A percentile compares a stretch with the other conserved stretches of the same genome.
Evolutionary conservation across 345 rosid species (phyloP).

Genomic region (Corchorus capsularis): DNA sequence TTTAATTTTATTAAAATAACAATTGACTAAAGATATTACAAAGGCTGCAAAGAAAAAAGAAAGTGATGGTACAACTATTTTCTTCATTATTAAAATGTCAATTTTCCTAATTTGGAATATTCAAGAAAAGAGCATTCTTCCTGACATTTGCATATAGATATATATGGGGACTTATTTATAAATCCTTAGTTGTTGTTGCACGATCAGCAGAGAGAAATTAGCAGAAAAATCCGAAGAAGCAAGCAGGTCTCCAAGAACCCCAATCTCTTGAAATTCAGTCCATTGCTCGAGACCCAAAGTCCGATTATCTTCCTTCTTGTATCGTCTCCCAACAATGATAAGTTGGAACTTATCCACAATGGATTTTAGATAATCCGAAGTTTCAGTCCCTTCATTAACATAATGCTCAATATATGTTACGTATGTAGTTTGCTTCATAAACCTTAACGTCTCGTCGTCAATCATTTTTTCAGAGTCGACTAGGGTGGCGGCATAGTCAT

Average conservation of each 20-base stretch:
- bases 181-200: conserved; percentile 24
- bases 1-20: too few relatives aligned
- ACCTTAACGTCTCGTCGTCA: conserved; percentile 18
- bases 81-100: too few relatives aligned
- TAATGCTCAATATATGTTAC: conserved; percentile 5
- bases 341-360: conserved; percentile 22
- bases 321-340: conserved; percentile 33
- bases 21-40: too few relatives aligned
- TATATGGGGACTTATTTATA: not conserved
- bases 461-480: not conserved
- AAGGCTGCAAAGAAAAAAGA: too few relatives aligned
- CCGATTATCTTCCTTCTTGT: conserved; percentile 8
- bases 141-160: too few relatives aligned
- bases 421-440: not conserved
- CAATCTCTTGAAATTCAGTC: conserved; percentile 36
- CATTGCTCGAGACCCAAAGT: conserved; percentile 15
- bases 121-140: too few relatives aligned
- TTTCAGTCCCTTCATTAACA: conserved; percentile 23
- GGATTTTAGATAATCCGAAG: conserved; percentile 15
- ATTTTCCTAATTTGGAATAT: too few relatives aligned
- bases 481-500: not conserved
- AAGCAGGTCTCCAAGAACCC: conserved; percentile 32
- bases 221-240: conserved; percentile 26
- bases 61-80: too few relatives aligned
- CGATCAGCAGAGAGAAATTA: conserved; percentile 31